Evolutionary conservation across 352 stramenopile genomes (phyloP).

Genomic region (Blastocystis sp.): DNA sequence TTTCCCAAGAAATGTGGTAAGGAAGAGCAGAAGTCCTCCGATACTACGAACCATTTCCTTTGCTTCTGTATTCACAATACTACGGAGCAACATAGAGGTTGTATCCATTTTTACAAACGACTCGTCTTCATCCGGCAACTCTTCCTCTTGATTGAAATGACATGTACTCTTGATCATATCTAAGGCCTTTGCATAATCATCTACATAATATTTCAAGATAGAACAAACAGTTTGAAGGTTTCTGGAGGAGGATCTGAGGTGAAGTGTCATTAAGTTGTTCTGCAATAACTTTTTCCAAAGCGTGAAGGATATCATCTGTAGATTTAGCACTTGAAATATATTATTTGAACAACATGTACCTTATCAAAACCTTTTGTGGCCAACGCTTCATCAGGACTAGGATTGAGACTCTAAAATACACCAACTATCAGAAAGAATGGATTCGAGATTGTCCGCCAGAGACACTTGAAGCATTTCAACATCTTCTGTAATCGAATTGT

Average conservation of each 20-base stretch:
- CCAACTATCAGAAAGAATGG: background rate
- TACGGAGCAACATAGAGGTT: background rate
- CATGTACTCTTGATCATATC: background rate
- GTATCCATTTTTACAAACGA: background rate
- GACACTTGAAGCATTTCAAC: constrained; percentile 29
- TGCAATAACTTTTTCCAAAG: background rate
- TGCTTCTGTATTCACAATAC: background rate
- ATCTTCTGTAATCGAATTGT: background rate
- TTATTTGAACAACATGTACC: background rate
- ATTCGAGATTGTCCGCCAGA: background rate
- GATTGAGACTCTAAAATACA: background rate
- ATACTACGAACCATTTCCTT: constrained; percentile 32
- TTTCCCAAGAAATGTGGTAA: background rate
- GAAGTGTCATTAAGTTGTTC: background rate
- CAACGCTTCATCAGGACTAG: constrained; percentile 29
- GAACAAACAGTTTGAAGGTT: background rate
- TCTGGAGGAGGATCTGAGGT: constrained; percentile 45
- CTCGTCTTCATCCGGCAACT: background rate
- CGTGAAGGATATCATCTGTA: background rate
- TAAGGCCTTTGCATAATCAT: constrained; percentile 32
- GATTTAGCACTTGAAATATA: constrained; percentile 11
- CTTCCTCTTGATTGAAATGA: background rate
- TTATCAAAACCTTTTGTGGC: constrained; percentile 10
- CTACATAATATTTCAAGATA: background rate
- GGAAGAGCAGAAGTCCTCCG: constrained; percentile 23